Percentiles rank a stretch among this genome's conserved stretches.
Evolutionary conservation across 1,284 basidiomycete species (phyloP).

Genomic region (Moesziomyces parantarcticus): DNA sequence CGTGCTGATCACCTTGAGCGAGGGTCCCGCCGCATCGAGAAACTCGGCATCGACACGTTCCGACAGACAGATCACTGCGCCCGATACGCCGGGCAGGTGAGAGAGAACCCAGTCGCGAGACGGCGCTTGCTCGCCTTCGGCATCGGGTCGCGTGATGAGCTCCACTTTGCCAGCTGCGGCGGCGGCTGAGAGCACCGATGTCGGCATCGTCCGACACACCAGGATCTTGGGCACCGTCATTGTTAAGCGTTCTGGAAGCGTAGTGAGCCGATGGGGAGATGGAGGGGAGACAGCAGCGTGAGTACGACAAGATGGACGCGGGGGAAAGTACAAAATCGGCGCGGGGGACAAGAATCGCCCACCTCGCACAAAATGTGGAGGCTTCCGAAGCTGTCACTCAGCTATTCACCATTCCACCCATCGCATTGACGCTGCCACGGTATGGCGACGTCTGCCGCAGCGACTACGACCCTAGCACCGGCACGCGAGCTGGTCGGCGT

Average conservation of each 20-base stretch:
- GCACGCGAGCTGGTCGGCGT: constrained; percentile 9
- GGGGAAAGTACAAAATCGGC: constrained; percentile 3
- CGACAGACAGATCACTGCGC: constrained; percentile 76
- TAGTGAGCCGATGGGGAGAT: too few relatives aligned
- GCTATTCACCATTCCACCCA: too few relatives aligned
- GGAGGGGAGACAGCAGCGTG: too few relatives aligned
- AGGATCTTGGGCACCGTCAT: constrained; percentile 42
- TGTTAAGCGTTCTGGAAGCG: too few relatives aligned
- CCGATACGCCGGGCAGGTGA: constrained; percentile 76
- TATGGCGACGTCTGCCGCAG: background rate
- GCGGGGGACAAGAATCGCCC: constrained; percentile 11
- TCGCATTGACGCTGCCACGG: too few relatives aligned
- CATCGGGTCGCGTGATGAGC: constrained; percentile 77
- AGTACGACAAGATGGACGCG: too few relatives aligned
- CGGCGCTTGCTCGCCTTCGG: constrained; percentile 64
- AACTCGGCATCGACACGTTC: constrained; percentile 76
- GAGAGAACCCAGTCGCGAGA: constrained; percentile 80
- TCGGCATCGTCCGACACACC: constrained; percentile 35
- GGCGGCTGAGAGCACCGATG: constrained; percentile 24
- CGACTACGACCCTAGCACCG: background rate
- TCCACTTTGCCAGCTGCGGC: constrained; percentile 52
- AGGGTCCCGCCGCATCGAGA: constrained; percentile 68
- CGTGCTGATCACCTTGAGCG: constrained; percentile 83
- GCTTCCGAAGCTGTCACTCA: too few relatives aligned
- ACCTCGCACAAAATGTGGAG: too few relatives aligned